A percentile compares a stretch with the other conserved stretches of the same genome.
These are phyloP conservation scores for Agroathelia rolfsii DNA, from an alignment of 1,284 basidiomycete species.

Conservation along the genomic window DNA sequence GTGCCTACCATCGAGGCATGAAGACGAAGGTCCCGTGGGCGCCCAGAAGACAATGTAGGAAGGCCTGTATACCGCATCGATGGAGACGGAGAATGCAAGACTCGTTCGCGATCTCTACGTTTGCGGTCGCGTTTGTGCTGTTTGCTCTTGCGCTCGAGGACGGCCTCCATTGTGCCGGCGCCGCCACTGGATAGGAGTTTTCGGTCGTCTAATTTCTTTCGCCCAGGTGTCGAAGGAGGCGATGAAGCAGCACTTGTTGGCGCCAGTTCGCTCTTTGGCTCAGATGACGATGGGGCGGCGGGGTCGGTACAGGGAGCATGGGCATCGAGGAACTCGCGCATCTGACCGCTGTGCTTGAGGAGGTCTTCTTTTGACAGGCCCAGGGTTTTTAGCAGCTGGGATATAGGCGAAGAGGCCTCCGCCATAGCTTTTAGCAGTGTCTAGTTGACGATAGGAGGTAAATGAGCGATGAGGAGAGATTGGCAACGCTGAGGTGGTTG, in stretches of 20 bases:
- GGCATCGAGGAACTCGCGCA: conserved; percentile 61
- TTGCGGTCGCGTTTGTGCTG: conserved; percentile 43
- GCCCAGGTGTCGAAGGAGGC: too few relatives aligned
- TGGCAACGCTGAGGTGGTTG: too few relatives aligned
- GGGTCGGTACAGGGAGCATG: conserved; percentile 37
- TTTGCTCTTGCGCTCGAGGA: conserved; percentile 55
- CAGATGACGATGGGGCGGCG: conserved; percentile 26
- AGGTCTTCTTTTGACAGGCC: conserved; percentile 67
- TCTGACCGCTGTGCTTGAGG: conserved; percentile 52
- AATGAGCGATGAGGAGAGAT: too few relatives aligned
- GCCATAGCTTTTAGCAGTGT: too few relatives aligned
- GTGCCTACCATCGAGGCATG: too few relatives aligned
- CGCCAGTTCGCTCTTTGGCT: conserved; percentile 6
- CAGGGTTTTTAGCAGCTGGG: conserved; percentile 51
- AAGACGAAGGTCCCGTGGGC: too few relatives aligned
- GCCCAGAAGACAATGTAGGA: too few relatives aligned
- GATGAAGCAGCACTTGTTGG: too few relatives aligned
- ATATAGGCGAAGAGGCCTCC: conserved; percentile 41
- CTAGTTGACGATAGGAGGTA: too few relatives aligned
- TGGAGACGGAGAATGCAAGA: conserved; percentile 39
- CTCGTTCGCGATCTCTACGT: conserved; percentile 31
- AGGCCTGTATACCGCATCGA: conserved; percentile 7
- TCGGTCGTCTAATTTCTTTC: too few relatives aligned
- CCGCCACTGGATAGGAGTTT: conserved; percentile 31
- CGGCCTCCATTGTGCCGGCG: conserved; percentile 57